These are phyloP conservation scores for Solanum sejunctum DNA, from an alignment of 257 asterid genomes.

Conservation along the genomic window DNA sequence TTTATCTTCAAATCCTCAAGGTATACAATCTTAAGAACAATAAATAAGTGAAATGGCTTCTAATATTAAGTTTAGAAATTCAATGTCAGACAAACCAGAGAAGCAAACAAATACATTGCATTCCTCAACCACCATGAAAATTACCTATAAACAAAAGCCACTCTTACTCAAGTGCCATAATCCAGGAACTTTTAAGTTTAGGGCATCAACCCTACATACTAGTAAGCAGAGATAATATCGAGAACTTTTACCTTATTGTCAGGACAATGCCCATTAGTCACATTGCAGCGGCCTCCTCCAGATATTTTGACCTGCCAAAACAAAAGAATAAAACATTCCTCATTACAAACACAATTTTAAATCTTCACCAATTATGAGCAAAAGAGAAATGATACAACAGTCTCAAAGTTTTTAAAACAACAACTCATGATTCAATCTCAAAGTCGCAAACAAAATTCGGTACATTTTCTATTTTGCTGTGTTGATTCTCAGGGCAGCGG, in stretches of 20 bases:
- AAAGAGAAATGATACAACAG: background rate
- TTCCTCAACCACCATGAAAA: background rate
- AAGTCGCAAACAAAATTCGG: background rate
- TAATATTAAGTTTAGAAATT: background rate
- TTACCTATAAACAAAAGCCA: background rate
- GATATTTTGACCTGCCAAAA: constrained; percentile 78
- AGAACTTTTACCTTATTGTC: constrained; percentile 51
- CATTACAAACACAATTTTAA: background rate
- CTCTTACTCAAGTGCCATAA: background rate
- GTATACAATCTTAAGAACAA: background rate
- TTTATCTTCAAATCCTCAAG: background rate
- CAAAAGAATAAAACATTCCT: background rate
- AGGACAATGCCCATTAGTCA: constrained; percentile 70
- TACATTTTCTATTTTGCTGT: background rate
- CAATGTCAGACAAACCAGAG: background rate
- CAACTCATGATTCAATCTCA: background rate
- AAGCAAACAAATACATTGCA: background rate
- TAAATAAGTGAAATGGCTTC: background rate
- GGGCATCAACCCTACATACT: background rate
- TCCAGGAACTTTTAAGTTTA: background rate
- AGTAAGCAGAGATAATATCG: background rate
- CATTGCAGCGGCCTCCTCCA: constrained; percentile 97
- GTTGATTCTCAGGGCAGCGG: background rate
- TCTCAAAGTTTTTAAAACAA: background rate
- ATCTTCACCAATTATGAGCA: background rate